Evolutionary conservation across 768 basidiomycete species (phyloP), one percentile per base, ranked within the genome.

Genomic region (Melanogaster broomeanus): DNA sequence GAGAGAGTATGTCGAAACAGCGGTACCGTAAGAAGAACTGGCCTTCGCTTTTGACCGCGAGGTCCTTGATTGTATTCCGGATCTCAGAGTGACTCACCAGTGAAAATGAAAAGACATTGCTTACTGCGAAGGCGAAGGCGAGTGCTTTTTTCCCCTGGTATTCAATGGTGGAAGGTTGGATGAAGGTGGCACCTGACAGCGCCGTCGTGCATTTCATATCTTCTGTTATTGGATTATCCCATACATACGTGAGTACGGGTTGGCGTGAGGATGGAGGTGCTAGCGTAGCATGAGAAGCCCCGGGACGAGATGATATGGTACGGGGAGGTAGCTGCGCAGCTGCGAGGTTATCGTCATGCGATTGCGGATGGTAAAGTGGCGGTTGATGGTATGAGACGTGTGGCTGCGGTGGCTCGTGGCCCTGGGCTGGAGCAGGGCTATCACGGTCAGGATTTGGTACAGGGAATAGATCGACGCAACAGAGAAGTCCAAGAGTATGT

Each of bases 391-490:
- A 55, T n/a, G 53, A 21, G 33, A 30, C 21, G 27, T 54, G 64
- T 28, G 51, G 21, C 16, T 16, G 66, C 52, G 27, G 58, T 24
- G 55, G 62, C 30, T 49, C 47, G 21, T 38, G 57, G 33, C 34
- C 40, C 21, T 48, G 56, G 8, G 28, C 38, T 25, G 50, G 30
- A 24, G 41, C 33, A 42, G 42, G 37, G 9, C 44, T 31, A 8
- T 57, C 34, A 19, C 58, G 59, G 11, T 43, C 37, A 56, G 58
- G 31, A 28, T 50, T 53, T 49, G 77, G 74, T 8, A 88, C 79
- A 4, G 84, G 85, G 55, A 88, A 88, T 16, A 92, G 74, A 68
- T 91, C 90, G 35, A 88, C 87, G 3, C 84, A 87, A 66, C 90
- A 90, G 15, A 92, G 64, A 12, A 90, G 74, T 2, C 89, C 90